Evolutionary conservation across 306 rosid species (phyloP), one percentile per base, ranked within the genome.

Genomic region (Vachellia collinsii): DNA sequence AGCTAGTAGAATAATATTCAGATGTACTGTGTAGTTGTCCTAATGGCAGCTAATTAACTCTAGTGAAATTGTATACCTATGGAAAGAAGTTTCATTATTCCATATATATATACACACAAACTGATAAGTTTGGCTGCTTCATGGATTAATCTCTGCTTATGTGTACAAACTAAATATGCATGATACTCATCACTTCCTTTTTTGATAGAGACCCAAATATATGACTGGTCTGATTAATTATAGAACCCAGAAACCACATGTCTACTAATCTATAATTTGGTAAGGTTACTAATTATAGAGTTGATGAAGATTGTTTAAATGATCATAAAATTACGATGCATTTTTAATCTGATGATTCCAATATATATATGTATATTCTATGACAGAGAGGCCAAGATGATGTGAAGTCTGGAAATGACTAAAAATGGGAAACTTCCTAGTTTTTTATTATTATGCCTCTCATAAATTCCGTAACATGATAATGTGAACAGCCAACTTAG

Each of bases 41-140:
- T 80, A 42, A 38, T 37, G 76, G 76, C 65, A 43, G 37, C 43
- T 78, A 67, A 75, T 65, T 72, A 67, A 75, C 70, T 72, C 47
- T 53, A 37, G 42, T 51, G 59, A 72, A 81, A n/a, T 39, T 59
- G 3, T 54, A 7, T 75, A 62, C 44, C 61, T 25, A 16, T 13
- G 19, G 44, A 65, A 54, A 54, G 36, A 38, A 44, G 67, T 53
- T 61, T 47, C 10, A 47, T 46, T 66, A 76, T 46, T 81, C 12
- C 34, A 29, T 29, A 29, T 29, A 29, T 29, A 29, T 29, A 29
- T 29, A 29, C 34, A 29, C 34, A 29, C 34, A 29, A 29, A 29
- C 34, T 29, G 34, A 29, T 29, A 29, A 29, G 11, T 54, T 70
- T 62, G 68, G 68, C 68, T 5, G 36, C 39, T 62, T 62, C 68